Evolutionary conservation across 2,329 filamentous ascomycete species (phyloP).

Genomic region (Alternaria conjuncta): DNA sequence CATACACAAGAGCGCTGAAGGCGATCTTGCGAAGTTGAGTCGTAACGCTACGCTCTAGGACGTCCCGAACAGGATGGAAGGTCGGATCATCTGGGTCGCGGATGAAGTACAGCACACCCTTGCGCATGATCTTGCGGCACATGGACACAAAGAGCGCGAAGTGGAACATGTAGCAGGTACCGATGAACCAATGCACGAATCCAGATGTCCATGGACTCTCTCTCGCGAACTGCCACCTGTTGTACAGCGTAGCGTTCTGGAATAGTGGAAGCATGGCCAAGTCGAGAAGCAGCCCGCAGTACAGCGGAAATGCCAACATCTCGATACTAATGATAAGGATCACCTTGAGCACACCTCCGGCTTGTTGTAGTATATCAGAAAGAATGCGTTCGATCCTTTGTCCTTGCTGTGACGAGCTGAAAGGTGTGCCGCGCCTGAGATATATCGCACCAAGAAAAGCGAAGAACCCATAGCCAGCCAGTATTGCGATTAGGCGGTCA

Average conservation of each 20-base stretch:
- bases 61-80: constrained; percentile 96
- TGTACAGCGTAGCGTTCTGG: constrained; percentile 76
- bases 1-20: constrained; percentile 95
- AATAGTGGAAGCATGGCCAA: constrained; percentile 89
- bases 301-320: constrained; percentile 96
- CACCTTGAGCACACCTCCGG: constrained; percentile 95
- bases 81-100: constrained; percentile 97
- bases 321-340: constrained; percentile 98
- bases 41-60: constrained; percentile 88
- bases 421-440: constrained; percentile 72
- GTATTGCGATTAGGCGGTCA: constrained; percentile 73
- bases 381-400: constrained; percentile 73
- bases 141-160: constrained; percentile 98
- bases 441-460: constrained; percentile 79
- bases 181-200: constrained; percentile 98
- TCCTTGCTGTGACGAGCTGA: constrained; percentile 64
- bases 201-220: constrained; percentile 85
- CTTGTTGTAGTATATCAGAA: constrained; percentile 86
- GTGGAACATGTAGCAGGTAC: constrained; percentile 99
- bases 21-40: constrained; percentile 95
- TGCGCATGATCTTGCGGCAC: constrained; percentile 97
- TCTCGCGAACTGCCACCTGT: constrained; percentile 78
- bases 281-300: constrained; percentile 91
- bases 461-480: constrained; percentile 81
- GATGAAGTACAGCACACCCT: constrained; percentile 96